Evolutionary conservation across 768 basidiomycete species (phyloP).

Genomic region (Naganishia kalamii): DNA sequence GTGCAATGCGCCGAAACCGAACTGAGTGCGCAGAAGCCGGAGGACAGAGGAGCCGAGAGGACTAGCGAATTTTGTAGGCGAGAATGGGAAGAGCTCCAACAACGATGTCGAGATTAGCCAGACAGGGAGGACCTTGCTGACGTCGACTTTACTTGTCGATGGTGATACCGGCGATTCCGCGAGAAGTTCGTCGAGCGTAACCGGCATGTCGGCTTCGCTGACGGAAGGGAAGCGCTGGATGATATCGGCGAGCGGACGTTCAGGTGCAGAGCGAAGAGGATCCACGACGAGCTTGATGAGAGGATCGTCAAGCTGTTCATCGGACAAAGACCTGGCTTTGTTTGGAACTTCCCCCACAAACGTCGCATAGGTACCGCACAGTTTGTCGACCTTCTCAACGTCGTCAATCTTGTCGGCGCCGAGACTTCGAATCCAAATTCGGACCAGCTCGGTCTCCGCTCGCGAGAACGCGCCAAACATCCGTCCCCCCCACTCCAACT

Average conservation of each 20-base stretch:
- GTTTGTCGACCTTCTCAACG: background rate
- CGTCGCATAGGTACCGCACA: background rate
- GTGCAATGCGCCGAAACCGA: slow-evolving; percentile 35
- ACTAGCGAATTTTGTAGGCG: slow-evolving; percentile 32
- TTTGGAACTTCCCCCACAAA: slow-evolving; percentile 1
- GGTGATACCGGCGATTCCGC: background rate
- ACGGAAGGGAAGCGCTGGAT: slow-evolving; percentile 1
- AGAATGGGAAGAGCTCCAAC: slow-evolving; percentile 35
- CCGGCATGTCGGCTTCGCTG: background rate
- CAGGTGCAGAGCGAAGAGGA: background rate
- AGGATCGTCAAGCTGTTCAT: background rate
- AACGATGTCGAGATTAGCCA: slow-evolving; percentile 32
- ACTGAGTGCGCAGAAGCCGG: slow-evolving; percentile 25
- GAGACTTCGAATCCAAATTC: slow-evolving; percentile 29
- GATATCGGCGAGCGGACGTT: background rate
- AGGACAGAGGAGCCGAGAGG: slow-evolving; percentile 30
- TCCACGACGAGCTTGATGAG: slow-evolving; percentile 8
- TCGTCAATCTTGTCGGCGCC: slow-evolving; percentile 1
- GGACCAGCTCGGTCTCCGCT: slow-evolving; percentile 27
- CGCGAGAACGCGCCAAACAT: slow-evolving; percentile 43
- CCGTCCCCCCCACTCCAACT: slow-evolving; percentile 38
- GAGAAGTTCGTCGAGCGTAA: background rate
- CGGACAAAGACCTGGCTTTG: background rate
- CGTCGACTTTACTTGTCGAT: background rate
- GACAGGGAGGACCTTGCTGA: slow-evolving; percentile 20